Evolutionary conservation across 2,329 filamentous ascomycete species (phyloP).

Genomic region (Colletotrichum higginsianum): DNA sequence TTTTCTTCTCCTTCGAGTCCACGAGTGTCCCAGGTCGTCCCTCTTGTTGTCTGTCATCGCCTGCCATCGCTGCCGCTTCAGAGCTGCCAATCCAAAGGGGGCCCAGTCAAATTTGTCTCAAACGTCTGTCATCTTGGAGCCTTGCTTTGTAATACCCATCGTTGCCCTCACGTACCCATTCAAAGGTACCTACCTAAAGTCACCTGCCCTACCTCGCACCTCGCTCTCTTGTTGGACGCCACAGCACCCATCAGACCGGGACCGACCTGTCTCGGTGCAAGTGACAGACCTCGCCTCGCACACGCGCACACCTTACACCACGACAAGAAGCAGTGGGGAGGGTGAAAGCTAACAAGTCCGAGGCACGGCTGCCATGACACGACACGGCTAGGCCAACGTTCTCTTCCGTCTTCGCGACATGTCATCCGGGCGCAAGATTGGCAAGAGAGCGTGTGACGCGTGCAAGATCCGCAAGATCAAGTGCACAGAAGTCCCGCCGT

Average conservation of each 20-base stretch:
- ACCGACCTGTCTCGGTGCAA: conserved; percentile 16
- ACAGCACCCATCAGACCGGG: neutral
- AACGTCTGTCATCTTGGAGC: neutral
- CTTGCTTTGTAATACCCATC: conserved; percentile 32
- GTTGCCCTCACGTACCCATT: neutral
- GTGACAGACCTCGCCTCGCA: conserved; percentile 10
- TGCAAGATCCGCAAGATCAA: conserved; percentile 69
- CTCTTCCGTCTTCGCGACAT: conserved; percentile 40
- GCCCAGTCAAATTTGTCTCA: conserved; percentile 2
- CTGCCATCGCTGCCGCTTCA: conserved; percentile 8
- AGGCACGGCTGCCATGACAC: conserved; percentile 35
- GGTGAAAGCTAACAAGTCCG: neutral
- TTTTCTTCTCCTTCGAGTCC: conserved; percentile 15
- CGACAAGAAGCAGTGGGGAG: neutral
- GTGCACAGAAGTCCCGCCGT: conserved; percentile 64
- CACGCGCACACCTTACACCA: neutral
- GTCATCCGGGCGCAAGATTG: conserved; percentile 49
- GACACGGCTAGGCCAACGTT: conserved; percentile 26
- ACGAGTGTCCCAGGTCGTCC: neutral
- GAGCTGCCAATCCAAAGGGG: neutral
- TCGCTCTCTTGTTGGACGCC: neutral
- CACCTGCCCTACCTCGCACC: neutral
- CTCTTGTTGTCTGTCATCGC: neutral
- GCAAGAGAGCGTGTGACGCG: conserved; percentile 63
- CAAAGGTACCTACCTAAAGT: no score